Conservation (phyloP, 805 yeast genomes). For the Candida stauntonica region DNA sequence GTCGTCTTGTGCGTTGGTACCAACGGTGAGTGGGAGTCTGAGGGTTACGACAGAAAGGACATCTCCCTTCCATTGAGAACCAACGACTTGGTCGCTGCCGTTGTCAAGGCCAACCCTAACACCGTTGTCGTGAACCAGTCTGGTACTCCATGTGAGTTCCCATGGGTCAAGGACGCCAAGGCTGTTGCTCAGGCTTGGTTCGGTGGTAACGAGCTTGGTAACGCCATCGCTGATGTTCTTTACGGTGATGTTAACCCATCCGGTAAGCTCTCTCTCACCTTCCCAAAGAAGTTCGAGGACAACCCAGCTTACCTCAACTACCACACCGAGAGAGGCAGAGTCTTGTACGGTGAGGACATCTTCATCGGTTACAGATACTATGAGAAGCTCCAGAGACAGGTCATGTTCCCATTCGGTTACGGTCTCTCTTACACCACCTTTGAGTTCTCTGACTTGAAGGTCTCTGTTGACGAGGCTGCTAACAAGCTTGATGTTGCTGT, state of each 20-base stretch:
- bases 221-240: slow-evolving; percentile 55
- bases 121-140: slow-evolving; percentile 54
- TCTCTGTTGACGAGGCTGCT: slow-evolving; percentile 27
- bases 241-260: slow-evolving; percentile 59
- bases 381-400: slow-evolving; percentile 45
- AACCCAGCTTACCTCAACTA: slow-evolving; percentile 54
- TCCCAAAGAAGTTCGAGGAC: slow-evolving; percentile 48
- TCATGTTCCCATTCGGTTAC: slow-evolving; percentile 56
- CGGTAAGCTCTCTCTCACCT: slow-evolving; percentile 54
- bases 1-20: slow-evolving; percentile 50
- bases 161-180: slow-evolving; percentile 43
- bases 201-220: slow-evolving; percentile 57
- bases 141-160: slow-evolving; percentile 60
- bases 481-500: slow-evolving; percentile 30
- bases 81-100: slow-evolving; percentile 42
- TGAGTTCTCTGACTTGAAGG: slow-evolving; percentile 35
- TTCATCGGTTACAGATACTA: slow-evolving; percentile 60
- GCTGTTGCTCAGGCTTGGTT: slow-evolving; percentile 53
- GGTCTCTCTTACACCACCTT: slow-evolving; percentile 60
- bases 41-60: slow-evolving; percentile 50
- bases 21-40: slow-evolving; percentile 55
- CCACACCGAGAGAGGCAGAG: slow-evolving; percentile 47
- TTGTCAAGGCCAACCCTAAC: slow-evolving; percentile 45
- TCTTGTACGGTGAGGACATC: slow-evolving; percentile 61
- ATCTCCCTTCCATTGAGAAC: slow-evolving; percentile 50